Percentiles rank a stretch among this genome's conserved stretches.
These are phyloP conservation scores for Malus orientalis DNA, from an alignment of 306 rosid species.

Conservation along the genomic window DNA sequence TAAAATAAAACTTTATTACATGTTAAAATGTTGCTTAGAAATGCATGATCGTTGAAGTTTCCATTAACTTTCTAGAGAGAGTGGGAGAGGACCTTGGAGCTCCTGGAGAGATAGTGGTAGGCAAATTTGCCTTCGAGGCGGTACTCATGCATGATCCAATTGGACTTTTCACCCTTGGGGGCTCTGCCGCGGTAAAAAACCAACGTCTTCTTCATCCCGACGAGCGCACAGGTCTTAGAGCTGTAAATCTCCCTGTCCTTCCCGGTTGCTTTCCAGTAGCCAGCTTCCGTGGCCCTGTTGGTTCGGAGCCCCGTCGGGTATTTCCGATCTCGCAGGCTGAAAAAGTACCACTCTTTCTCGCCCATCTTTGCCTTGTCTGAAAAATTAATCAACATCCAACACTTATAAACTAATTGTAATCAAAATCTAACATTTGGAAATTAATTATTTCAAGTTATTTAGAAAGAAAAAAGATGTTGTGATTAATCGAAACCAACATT, in stretches of 20 bases:
- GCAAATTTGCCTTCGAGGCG: constrained; percentile 96
- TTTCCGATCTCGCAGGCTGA: constrained; percentile 75
- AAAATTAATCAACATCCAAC: neutral
- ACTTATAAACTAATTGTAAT: neutral
- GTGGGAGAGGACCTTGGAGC: constrained; percentile 45
- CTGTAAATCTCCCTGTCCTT: constrained; percentile 87
- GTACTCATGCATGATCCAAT: constrained; percentile 99
- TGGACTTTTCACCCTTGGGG: constrained; percentile 84
- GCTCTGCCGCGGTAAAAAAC: constrained; percentile 92
- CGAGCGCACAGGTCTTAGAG: constrained; percentile 58
- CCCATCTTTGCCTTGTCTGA: constrained; percentile 95
- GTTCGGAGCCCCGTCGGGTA: constrained; percentile 89
- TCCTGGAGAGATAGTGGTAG: constrained; percentile 68
- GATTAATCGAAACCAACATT: neutral
- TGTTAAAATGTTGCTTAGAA: neutral
- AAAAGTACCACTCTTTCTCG: constrained; percentile 96
- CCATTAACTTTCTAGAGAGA: neutral
- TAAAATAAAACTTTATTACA: neutral
- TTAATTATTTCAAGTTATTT: neutral
- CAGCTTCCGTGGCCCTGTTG: constrained; percentile 90
- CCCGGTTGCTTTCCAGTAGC: constrained; percentile 97
- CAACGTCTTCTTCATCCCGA: constrained; percentile 96
- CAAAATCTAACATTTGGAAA: neutral
- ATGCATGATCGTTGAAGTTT: neutral
- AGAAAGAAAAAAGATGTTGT: neutral